These are phyloP conservation scores for Botryotinia calthae DNA, from an alignment of 2,329 filamentous ascomycete species.

Conservation along the genomic window DNA sequence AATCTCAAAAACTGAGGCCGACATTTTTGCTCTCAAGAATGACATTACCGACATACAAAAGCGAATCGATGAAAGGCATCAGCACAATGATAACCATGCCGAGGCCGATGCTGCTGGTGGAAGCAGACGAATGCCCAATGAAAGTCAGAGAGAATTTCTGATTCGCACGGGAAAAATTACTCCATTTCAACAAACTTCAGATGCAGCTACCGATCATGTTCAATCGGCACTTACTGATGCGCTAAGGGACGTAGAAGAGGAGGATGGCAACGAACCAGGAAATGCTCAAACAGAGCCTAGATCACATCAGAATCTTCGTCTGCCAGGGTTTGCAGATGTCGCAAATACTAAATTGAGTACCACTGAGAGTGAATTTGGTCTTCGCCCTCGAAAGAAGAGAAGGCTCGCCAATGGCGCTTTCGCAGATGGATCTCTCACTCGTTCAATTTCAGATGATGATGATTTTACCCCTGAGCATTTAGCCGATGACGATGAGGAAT, in stretches of 20 bases:
- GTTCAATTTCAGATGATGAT: conserved; percentile 36
- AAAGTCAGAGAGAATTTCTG: conserved; percentile 83
- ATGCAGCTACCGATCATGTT: conserved; percentile 54
- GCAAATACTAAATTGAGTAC: conserved; percentile 39
- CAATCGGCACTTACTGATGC: conserved; percentile 72
- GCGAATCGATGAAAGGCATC: conserved; percentile 74
- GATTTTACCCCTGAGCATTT: conserved; percentile 29
- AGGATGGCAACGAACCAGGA: conserved; percentile 44
- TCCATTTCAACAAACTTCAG: conserved; percentile 73
- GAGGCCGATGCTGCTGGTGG: conserved; percentile 46
- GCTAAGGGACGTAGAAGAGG: conserved; percentile 77
- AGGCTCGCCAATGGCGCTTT: conserved; percentile 42
- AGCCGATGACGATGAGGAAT: conserved; percentile 33
- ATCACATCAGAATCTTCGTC: conserved; percentile 71
- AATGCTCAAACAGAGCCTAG: conserved; percentile 48
- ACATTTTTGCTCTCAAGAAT: conserved; percentile 51
- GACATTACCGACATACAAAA: conserved; percentile 79
- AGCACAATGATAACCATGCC: conserved; percentile 48
- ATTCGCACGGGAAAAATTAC: conserved; percentile 98
- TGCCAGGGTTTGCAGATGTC: conserved; percentile 66
- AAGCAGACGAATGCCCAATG: conserved; percentile 67
- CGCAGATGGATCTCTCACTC: conserved; percentile 22
- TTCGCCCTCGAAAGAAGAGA: conserved; percentile 58
- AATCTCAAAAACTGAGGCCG: conserved; percentile 31
- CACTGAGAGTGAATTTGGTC: conserved; percentile 53